Evolutionary conservation across 1,284 basidiomycete genomes (phyloP).

Genomic region (Puccinia coronata): DNA sequence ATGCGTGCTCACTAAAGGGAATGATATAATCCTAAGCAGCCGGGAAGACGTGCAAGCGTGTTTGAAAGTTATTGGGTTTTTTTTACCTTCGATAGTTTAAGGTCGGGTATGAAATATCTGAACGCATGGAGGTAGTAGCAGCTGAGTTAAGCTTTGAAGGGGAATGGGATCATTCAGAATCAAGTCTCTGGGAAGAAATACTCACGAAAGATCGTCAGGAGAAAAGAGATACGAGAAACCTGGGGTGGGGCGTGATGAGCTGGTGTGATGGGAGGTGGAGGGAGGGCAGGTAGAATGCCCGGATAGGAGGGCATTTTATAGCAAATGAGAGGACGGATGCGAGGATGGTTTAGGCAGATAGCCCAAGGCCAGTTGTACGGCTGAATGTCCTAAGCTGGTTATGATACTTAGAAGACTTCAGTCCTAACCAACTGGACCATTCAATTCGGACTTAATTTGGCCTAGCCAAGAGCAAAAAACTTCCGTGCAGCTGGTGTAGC

Average conservation of each 20-base stretch:
- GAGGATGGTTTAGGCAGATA: neutral
- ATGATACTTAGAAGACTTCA: too few relatives aligned
- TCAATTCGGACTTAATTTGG: too few relatives aligned
- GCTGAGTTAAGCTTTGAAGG: constrained; percentile 1
- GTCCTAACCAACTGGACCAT: too few relatives aligned
- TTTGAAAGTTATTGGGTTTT: too few relatives aligned
- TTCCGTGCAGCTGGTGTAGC: too few relatives aligned
- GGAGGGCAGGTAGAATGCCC: neutral
- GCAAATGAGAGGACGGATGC: neutral
- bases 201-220: neutral
- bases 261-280: neutral
- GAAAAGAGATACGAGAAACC: neutral
- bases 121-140: neutral
- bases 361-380: neutral
- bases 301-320: constrained; percentile 1
- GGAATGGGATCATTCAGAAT: neutral
- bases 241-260: neutral
- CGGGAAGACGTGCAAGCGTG: neutral
- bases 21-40: constrained; percentile 9
- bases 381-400: too few relatives aligned
- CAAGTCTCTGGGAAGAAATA: neutral
- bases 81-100: neutral
- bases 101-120: neutral
- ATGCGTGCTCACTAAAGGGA: constrained; percentile 9
- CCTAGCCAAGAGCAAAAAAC: too few relatives aligned